phyloP scores from a whole-genome alignment of 164 flowering plant genomes.

The Euptelea pleiosperma region DNA sequence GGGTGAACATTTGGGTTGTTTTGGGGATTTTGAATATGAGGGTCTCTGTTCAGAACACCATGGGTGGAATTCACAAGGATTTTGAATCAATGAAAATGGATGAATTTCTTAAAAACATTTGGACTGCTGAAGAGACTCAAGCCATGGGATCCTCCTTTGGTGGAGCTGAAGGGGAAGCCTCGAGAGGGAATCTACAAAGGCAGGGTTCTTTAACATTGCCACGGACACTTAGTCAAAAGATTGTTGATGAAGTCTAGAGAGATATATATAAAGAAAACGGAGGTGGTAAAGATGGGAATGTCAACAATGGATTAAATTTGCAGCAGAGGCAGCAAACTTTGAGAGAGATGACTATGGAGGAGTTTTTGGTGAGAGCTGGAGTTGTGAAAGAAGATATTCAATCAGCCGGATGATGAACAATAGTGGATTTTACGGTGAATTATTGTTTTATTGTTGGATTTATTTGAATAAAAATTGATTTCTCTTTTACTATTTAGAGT shows the following conservation, averaged over 20 bases:
- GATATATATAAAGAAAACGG: constrained; percentile 37
- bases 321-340: constrained; percentile 58
- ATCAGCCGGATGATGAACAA: constrained; percentile 4
- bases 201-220: constrained; percentile 67
- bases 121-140: constrained; percentile 69
- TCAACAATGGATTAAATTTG: constrained; percentile 18
- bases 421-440: constrained; percentile 20
- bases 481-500: no score
- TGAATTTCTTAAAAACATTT: constrained; percentile 62
- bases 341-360: constrained; percentile 72
- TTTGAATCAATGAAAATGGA: constrained; percentile 86
- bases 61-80: constrained; percentile 57
- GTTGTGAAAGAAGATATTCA: constrained; percentile 65
- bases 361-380: constrained; percentile 65
- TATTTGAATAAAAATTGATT: no score
- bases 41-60: constrained; percentile 51
- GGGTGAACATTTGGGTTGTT: constrained; percentile 58
- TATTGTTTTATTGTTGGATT: no score
- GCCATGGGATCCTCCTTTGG: constrained; percentile 22
- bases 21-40: constrained; percentile 52
- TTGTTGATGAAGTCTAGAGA: constrained; percentile 68
- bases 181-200: constrained; percentile 43
- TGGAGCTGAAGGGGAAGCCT: constrained; percentile 12
- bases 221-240: constrained; percentile 56
- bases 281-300: constrained; percentile 18